A percentile compares a stretch with the other conserved stretches of the same genome.
Conservation (phyloP, 1,139 yeast genomes). For the Arxiozyma bovina region DNA sequence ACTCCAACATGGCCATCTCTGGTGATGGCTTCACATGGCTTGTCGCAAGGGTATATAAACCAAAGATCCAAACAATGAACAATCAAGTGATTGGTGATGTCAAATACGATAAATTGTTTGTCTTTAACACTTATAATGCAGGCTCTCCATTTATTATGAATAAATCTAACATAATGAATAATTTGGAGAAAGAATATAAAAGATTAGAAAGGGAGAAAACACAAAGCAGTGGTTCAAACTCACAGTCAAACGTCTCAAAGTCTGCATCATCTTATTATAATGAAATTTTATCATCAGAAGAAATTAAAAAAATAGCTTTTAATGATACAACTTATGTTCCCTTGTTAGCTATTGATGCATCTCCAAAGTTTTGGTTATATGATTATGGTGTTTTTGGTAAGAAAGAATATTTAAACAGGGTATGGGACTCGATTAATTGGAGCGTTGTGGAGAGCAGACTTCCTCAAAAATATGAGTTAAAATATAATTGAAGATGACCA, state of each 20-base stretch:
- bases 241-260: not conserved
- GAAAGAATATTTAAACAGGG: conserved; percentile 53
- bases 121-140: conserved; percentile 70
- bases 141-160: conserved; percentile 48
- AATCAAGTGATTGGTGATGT: conserved; percentile 16
- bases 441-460: conserved; percentile 49
- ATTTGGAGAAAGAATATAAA: conserved; percentile 10
- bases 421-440: conserved; percentile 72
- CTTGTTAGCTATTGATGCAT: conserved; percentile 58
- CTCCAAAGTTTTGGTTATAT: conserved; percentile 56
- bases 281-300: conserved; percentile 14
- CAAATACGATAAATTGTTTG: conserved; percentile 41
- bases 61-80: conserved; percentile 8
- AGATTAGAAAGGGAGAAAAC: conserved; percentile 1
- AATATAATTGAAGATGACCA: not conserved
- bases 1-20: conserved; percentile 53
- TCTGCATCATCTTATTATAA: conserved; percentile 4
- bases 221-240: conserved; percentile 5
- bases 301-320: conserved; percentile 18
- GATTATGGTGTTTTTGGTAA: conserved; percentile 78
- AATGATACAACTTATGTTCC: conserved; percentile 40
- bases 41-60: conserved; percentile 43
- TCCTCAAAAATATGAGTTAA: conserved; percentile 32
- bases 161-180: conserved; percentile 27
- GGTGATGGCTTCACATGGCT: conserved; percentile 76